These are phyloP conservation scores for Phytopythium aichiense DNA, from an alignment of 352 stramenopile species.

Conservation along the genomic window DNA sequence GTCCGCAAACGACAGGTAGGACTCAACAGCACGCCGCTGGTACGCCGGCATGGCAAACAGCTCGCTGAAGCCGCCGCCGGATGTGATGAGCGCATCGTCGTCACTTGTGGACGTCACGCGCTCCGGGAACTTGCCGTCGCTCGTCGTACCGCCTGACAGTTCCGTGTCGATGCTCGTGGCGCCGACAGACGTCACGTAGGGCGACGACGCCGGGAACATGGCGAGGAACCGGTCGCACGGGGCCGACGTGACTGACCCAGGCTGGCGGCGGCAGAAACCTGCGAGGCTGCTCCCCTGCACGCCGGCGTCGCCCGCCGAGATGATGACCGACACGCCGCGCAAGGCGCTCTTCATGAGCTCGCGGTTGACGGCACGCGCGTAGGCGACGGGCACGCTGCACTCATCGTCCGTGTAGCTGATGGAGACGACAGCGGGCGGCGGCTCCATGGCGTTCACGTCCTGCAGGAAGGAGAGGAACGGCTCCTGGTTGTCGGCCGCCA, in stretches of 20 bases:
- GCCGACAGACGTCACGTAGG: constrained; percentile 67
- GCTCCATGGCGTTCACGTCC: constrained; percentile 63
- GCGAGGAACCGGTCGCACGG: constrained; percentile 35
- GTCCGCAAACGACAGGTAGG: constrained; percentile 30
- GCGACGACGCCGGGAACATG: constrained; percentile 70
- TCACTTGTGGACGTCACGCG: constrained; percentile 38
- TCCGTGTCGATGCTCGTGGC: constrained; percentile 38
- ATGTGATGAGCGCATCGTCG: constrained; percentile 59
- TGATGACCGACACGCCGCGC: constrained; percentile 58
- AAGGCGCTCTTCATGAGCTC: constrained; percentile 76
- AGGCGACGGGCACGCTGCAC: constrained; percentile 49
- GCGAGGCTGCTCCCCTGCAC: constrained; percentile 49
- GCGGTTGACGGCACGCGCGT: constrained; percentile 55
- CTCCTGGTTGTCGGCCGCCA: constrained; percentile 73
- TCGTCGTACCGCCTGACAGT: constrained; percentile 5
- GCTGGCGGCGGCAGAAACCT: constrained; percentile 32
- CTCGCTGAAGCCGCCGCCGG: constrained; percentile 65
- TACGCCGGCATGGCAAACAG: constrained; percentile 47
- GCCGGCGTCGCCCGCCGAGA: constrained; percentile 63
- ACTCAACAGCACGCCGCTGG: constrained; percentile 31
- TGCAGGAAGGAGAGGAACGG: constrained; percentile 73
- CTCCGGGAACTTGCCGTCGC: constrained; percentile 37
- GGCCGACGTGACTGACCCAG: constrained; percentile 19
- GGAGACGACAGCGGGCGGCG: constrained; percentile 57
- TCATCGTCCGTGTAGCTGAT: constrained; percentile 86